Evolutionary conservation across 768 basidiomycete species (phyloP).

Genomic region (Candolleomyces aberdarensis): DNA sequence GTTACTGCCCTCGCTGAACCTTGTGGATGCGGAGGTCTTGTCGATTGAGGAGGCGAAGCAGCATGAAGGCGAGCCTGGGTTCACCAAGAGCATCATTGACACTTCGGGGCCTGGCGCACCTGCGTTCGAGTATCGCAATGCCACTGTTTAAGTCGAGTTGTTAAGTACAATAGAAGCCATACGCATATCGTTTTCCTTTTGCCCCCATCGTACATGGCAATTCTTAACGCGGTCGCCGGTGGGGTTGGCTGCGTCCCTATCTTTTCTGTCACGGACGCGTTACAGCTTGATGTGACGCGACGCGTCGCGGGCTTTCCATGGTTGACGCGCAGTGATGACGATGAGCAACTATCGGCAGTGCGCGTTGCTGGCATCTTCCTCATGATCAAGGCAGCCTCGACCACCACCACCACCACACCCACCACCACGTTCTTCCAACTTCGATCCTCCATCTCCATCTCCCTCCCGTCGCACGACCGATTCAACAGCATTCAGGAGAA

Average conservation of each 20-base stretch:
- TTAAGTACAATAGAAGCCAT: too few relatives aligned
- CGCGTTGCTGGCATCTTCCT: background rate
- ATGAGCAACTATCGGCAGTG: background rate
- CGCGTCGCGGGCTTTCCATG: constrained; percentile 4
- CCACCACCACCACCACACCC: background rate
- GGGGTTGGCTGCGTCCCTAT: background rate
- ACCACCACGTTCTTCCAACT: too few relatives aligned
- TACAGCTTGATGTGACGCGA: constrained; percentile 2
- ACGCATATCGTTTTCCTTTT: too few relatives aligned
- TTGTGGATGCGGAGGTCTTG: constrained; percentile 69
- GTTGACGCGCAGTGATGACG: background rate
- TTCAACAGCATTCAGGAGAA: too few relatives aligned
- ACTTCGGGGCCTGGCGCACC: constrained; percentile 86
- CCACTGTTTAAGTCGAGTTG: constrained; percentile 17
- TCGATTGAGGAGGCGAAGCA: constrained; percentile 65
- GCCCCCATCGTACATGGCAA: too few relatives aligned
- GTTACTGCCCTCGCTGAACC: constrained; percentile 63
- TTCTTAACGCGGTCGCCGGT: too few relatives aligned
- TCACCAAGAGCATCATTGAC: constrained; percentile 69
- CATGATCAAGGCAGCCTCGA: background rate
- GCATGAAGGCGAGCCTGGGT: constrained; percentile 53
- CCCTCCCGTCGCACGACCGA: too few relatives aligned
- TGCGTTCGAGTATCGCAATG: constrained; percentile 86
- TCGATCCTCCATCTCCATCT: too few relatives aligned
- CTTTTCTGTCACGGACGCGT: constrained; percentile 2